These are phyloP conservation scores for Penicillium griseofulvum DNA, from an alignment of 2,329 filamentous ascomycete genomes.

Conservation along the genomic window DNA sequence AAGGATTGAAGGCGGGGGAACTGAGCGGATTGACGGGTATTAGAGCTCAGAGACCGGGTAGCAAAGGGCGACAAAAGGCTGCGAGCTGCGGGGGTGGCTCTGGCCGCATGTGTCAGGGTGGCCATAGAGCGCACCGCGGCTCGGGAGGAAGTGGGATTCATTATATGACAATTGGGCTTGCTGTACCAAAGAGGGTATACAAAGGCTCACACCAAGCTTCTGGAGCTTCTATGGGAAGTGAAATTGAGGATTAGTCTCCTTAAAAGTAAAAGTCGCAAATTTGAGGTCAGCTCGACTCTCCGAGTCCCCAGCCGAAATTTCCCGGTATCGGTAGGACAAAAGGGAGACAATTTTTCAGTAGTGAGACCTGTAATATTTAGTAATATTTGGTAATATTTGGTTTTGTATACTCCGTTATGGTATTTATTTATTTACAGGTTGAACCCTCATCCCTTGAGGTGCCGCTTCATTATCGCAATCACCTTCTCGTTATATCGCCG, in stretches of 20 bases:
- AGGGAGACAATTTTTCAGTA: neutral
- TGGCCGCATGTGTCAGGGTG: slow-evolving; percentile 37
- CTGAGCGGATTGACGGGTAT: slow-evolving; percentile 30
- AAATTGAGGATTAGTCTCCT: neutral
- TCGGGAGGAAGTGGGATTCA: slow-evolving; percentile 34
- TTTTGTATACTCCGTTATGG: slow-evolving; percentile 7
- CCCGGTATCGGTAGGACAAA: slow-evolving; percentile 27
- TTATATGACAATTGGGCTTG: slow-evolving; percentile 29
- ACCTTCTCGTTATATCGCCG: slow-evolving; percentile 30
- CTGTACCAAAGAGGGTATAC: slow-evolving; percentile 7
- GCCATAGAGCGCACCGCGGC: slow-evolving; percentile 40
- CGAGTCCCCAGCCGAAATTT: slow-evolving; percentile 24
- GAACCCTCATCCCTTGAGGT: slow-evolving; percentile 19
- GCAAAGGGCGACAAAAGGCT: slow-evolving; percentile 24
- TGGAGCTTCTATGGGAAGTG: slow-evolving; percentile 3
- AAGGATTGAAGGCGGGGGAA: slow-evolving; percentile 39
- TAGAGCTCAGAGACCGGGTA: slow-evolving; percentile 32
- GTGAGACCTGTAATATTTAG: slow-evolving; percentile 3
- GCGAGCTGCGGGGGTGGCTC: slow-evolving; percentile 37
- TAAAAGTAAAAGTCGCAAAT: slow-evolving; percentile 14
- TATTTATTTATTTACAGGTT: slow-evolving; percentile 10
- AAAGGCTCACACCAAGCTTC: neutral
- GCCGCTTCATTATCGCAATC: slow-evolving; percentile 28
- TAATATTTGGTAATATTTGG: slow-evolving; percentile 12
- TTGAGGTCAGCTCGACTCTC: slow-evolving; percentile 12